phyloP scores from a whole-genome alignment of 2,329 filamentous ascomycete genomes.

The Lasiodiplodia theobromae region DNA sequence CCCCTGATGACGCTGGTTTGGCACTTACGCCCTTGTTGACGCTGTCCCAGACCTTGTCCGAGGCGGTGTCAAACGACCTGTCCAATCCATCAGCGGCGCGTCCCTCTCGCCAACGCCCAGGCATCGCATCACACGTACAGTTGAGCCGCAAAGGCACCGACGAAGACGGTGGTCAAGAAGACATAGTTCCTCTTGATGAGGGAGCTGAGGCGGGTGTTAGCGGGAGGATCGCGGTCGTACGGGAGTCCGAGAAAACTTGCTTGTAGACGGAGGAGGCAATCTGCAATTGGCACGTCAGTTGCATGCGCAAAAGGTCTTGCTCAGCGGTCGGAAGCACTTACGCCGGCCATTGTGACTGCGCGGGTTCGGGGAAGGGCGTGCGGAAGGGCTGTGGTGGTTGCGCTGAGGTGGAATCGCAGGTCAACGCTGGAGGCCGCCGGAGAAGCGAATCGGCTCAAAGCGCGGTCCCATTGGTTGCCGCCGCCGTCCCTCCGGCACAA shows the following conservation, averaged over 20 bases:
- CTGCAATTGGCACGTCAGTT: slow-evolving; percentile 49
- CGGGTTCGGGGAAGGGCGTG: slow-evolving; percentile 35
- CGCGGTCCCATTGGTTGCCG: slow-evolving; percentile 11
- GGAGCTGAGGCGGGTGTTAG: slow-evolving; percentile 64
- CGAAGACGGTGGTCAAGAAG: slow-evolving; percentile 88
- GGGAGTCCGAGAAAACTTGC: slow-evolving; percentile 44
- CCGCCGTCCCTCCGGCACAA: background rate
- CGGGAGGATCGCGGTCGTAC: slow-evolving; percentile 37
- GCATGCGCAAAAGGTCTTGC: slow-evolving; percentile 33
- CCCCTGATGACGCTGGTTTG: background rate
- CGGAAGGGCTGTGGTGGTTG: slow-evolving; percentile 38
- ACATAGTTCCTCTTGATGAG: slow-evolving; percentile 86
- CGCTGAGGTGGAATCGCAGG: slow-evolving; percentile 35
- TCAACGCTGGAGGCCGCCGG: slow-evolving; percentile 29
- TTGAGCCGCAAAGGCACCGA: slow-evolving; percentile 87
- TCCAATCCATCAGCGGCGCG: slow-evolving; percentile 31
- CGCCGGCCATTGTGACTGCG: slow-evolving; percentile 64
- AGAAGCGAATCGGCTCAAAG: slow-evolving; percentile 30
- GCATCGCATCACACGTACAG: slow-evolving; percentile 69
- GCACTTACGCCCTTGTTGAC: slow-evolving; percentile 88
- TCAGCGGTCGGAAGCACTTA: slow-evolving; percentile 51
- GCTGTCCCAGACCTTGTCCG: slow-evolving; percentile 88
- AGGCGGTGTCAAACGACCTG: slow-evolving; percentile 82
- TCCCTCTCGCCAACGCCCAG: slow-evolving; percentile 31
- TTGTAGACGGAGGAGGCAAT: slow-evolving; percentile 63